Percentiles rank a stretch among this genome's conserved stretches.
phyloP scores from a whole-genome alignment of 805 yeast genomes.

The Barnettozyma sucrosica region DNA sequence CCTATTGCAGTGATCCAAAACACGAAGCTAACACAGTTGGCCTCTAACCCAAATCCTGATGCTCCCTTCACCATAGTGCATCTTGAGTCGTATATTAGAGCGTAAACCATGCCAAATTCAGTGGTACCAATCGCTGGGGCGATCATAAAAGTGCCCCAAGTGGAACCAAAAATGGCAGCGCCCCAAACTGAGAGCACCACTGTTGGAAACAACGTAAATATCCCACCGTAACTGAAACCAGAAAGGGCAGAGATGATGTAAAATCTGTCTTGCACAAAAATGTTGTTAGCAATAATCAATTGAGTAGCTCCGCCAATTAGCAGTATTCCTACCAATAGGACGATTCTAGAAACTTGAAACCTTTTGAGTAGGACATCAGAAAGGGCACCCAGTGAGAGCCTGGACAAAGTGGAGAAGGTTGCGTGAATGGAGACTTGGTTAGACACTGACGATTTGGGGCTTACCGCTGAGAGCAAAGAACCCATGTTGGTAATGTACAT shows the following conservation, averaged over 20 bases:
- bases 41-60: not conserved
- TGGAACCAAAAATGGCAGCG: slow-evolving; percentile 78
- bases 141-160: slow-evolving; percentile 85
- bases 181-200: slow-evolving; percentile 85
- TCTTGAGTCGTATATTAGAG: slow-evolving; percentile 47
- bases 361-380: slow-evolving; percentile 51
- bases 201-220: slow-evolving; percentile 84
- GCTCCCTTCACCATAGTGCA: slow-evolving; percentile 16
- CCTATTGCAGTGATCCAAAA: slow-evolving; percentile 17
- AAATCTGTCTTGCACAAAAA: slow-evolving; percentile 18
- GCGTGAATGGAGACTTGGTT: slow-evolving; percentile 58
- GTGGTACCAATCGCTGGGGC: slow-evolving; percentile 85
- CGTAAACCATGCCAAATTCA: slow-evolving; percentile 64
- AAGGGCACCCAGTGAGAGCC: slow-evolving; percentile 60
- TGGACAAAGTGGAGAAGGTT: slow-evolving; percentile 59
- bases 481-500: slow-evolving; percentile 82
- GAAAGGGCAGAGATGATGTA: slow-evolving; percentile 40
- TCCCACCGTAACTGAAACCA: slow-evolving; percentile 76
- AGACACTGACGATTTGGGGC: slow-evolving; percentile 27
- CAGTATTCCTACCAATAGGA: slow-evolving; percentile 29
- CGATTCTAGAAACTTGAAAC: slow-evolving; percentile 25
- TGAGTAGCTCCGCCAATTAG: slow-evolving; percentile 34
- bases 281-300: slow-evolving; percentile 22
- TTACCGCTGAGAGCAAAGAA: slow-evolving; percentile 41
- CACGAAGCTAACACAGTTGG: slow-evolving; percentile 16